phyloP scores from a whole-genome alignment of 345 rosid genomes.

The Microcos paniculata region DNA sequence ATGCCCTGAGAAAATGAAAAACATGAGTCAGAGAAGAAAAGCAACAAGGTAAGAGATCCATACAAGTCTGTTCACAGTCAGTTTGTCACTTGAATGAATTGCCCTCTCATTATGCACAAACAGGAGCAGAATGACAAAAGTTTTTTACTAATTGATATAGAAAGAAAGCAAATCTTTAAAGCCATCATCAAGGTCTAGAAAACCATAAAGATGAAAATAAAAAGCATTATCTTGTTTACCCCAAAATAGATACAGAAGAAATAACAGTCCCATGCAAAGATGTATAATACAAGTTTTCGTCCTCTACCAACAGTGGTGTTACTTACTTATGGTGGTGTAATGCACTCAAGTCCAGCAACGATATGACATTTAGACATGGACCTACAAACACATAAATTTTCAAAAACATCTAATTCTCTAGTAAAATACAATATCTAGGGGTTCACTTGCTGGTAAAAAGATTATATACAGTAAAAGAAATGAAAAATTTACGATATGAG shows the following conservation, averaged over 20 bases:
- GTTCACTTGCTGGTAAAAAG: background rate
- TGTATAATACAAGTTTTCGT: background rate
- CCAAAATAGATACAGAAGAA: background rate
- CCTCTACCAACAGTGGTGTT: background rate
- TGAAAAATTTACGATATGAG: background rate
- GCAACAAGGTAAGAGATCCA: background rate
- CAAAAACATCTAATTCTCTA: background rate
- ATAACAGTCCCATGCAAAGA: slow-evolving; percentile 2
- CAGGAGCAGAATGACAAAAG: background rate
- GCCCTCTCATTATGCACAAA: background rate
- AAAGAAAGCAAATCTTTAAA: background rate
- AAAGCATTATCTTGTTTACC: background rate
- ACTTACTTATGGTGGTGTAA: background rate
- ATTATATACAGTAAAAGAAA: background rate
- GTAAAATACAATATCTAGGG: background rate
- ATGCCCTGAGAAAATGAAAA: slow-evolving; percentile 56
- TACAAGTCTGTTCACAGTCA: too few relatives aligned
- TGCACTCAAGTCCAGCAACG: background rate
- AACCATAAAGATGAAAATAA: background rate
- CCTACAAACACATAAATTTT: background rate
- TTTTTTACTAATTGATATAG: background rate
- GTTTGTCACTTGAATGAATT: slow-evolving; percentile 1
- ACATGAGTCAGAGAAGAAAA: slow-evolving; percentile 11
- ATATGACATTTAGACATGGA: background rate
- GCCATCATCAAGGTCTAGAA: background rate